Base-by-base conservation (phyloP, 345 rosid species). In the Odontarrhena argentea region DNA sequence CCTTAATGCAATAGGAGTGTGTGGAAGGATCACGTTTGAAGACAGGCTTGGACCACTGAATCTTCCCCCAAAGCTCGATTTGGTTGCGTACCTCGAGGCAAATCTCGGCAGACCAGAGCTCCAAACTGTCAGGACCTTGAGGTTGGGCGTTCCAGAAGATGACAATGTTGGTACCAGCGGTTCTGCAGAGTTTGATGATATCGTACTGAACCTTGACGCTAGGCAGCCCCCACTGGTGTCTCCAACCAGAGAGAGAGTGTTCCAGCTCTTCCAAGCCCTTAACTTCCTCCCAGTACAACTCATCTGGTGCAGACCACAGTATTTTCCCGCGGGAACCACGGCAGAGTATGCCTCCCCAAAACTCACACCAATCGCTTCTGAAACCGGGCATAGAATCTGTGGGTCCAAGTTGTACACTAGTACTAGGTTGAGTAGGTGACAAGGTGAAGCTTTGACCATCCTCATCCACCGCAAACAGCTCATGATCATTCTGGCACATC, bases 251-350 rank as follows among this genome's bases (percentile, higher is more conserved):
- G 22, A 18, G 22, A 18, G 22, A 18, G 22, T 18, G 22, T 18
- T 18, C 22, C 32, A 61, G 67, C 22, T 48, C 36, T 61, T 61
- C 12, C 45, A 63, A 48, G 48, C 55, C 55, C 46, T 63, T 63
- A 6, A 63, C 67, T 48, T 63, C 67, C 67, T 63, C 36, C 67
- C 55, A 63, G 36, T 11, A 8, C 35, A 35, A 18, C 8, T 62
- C 56, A 40, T 36, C 11, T 5, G 67, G 56, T 8, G 7, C 22
- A 49, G 56, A 36, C 56, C 67, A 63, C 4, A 48, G 9, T 48
- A 63, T 48, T n/a, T n/a, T 63, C 56, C 67, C 46, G 35, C 55
- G 11, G 18, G 9, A 0, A 11, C 8, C 45, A 12, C 8, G 67
- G 11, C 35, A 35, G 32, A 34, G 48, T 4, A 62, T 7, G 34